Evolutionary conservation across 495 filamentous ascomycete genomes (phyloP).

Genomic region (Trichocladium uniseriatum): DNA sequence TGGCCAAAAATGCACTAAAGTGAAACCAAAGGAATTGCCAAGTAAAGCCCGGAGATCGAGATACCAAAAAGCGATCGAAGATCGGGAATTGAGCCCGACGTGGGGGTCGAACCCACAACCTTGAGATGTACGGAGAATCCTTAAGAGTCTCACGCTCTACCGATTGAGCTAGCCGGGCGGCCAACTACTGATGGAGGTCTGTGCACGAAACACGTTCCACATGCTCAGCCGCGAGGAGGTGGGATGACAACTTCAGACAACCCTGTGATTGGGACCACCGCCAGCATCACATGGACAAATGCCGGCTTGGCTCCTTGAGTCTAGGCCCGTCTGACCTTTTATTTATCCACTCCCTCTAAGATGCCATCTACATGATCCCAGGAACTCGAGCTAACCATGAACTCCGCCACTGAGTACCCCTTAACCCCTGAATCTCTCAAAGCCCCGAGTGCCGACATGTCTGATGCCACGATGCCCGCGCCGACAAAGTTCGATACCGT

Average conservation of each 20-base stretch:
- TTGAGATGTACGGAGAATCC: slow-evolving; percentile 20
- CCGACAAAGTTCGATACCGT: too few species aligned
- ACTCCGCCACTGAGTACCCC: too few species aligned
- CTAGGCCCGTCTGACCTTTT: background rate
- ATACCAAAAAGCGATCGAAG: slow-evolving; percentile 7
- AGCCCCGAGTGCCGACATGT: too few species aligned
- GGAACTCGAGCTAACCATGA: too few species aligned
- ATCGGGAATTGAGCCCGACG: slow-evolving; percentile 27
- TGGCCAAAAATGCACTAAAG: too few species aligned
- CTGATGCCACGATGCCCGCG: background rate
- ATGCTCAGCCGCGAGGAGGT: too few species aligned
- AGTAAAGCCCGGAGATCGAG: background rate
- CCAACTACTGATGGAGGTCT: background rate
- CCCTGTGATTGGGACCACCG: too few species aligned
- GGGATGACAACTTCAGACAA: too few species aligned
- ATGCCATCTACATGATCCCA: background rate
- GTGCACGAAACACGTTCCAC: background rate
- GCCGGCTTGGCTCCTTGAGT: too few species aligned
- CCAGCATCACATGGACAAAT: too few species aligned
- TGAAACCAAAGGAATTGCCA: too few species aligned
- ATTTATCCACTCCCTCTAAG: background rate
- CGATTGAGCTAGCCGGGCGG: slow-evolving; percentile 63
- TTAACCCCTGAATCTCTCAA: too few species aligned
- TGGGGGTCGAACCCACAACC: slow-evolving; percentile 26
- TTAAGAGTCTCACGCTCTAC: slow-evolving; percentile 56